phyloP scores from a whole-genome alignment of 768 basidiomycete genomes.

The Fomitopsis serialis region DNA sequence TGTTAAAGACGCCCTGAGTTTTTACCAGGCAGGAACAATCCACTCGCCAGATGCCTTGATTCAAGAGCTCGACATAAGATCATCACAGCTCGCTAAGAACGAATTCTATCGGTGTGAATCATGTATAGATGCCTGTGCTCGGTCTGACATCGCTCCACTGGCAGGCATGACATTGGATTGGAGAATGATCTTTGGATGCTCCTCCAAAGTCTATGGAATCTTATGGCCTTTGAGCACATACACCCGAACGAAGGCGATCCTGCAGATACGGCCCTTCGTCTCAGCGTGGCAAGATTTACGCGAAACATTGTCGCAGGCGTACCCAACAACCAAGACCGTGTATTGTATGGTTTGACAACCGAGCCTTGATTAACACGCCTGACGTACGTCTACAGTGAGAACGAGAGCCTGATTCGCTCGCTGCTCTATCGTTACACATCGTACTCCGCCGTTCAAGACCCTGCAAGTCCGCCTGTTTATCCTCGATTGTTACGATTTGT shows the following conservation, averaged over 20 bases:
- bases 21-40: too few species aligned
- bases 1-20: too few species aligned
- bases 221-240: constrained; percentile 20
- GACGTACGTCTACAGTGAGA: constrained; percentile 39
- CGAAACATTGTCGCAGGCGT: constrained; percentile 80
- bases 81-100: constrained; percentile 46
- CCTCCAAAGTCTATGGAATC: constrained; percentile 51
- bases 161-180: constrained; percentile 32
- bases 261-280: constrained; percentile 17
- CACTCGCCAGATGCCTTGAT: too few species aligned
- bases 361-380: background rate
- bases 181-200: constrained; percentile 45
- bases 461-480: constrained; percentile 35
- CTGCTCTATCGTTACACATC: constrained; percentile 73
- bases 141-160: background rate
- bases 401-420: constrained; percentile 64
- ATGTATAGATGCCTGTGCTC: background rate
- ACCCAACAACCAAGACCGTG: constrained; percentile 61
- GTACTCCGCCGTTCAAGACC: constrained; percentile 63
- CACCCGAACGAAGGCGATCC: constrained; percentile 42
- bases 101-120: constrained; percentile 27
- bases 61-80: constrained; percentile 50
- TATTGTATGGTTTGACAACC: constrained; percentile 51
- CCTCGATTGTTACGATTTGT: background rate
- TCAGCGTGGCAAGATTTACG: constrained; percentile 63